phyloP scores from a whole-genome alignment of 1,284 basidiomycete species.

The Puccinia coronata region DNA sequence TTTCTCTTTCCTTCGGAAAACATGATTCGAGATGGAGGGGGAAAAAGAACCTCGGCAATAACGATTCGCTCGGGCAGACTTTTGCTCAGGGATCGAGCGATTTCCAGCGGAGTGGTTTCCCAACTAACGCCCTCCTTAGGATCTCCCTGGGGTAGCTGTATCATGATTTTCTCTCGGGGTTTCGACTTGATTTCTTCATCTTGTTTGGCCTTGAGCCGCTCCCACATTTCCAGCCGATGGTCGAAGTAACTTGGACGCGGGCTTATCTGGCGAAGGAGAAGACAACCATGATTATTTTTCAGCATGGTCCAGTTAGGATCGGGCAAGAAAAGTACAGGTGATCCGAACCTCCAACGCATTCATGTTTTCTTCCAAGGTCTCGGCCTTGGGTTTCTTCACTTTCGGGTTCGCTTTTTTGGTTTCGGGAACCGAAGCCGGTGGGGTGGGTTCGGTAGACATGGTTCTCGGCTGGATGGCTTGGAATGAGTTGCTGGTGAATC shows the following conservation, averaged over 20 bases:
- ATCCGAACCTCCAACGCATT: conserved; percentile 23
- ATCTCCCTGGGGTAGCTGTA: conserved; percentile 74
- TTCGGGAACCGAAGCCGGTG: conserved; percentile 3
- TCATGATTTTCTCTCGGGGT: conserved; percentile 58
- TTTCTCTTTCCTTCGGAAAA: neutral
- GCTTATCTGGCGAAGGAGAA: conserved; percentile 65
- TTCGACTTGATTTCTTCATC: conserved; percentile 70
- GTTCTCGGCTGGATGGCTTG: neutral
- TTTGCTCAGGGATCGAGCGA: conserved; percentile 84
- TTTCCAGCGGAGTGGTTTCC: conserved; percentile 93
- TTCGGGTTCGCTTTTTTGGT: conserved; percentile 4
- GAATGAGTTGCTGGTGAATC: neutral
- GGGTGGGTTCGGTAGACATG: conserved; percentile 18
- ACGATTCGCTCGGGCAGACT: conserved; percentile 85
- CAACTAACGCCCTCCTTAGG: conserved; percentile 80
- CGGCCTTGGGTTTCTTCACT: conserved; percentile 24
- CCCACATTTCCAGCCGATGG: conserved; percentile 85
- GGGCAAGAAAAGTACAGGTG: neutral
- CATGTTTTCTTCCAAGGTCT: conserved; percentile 16
- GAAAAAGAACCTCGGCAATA: conserved; percentile 75
- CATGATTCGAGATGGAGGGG: neutral
- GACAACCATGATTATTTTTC: neutral
- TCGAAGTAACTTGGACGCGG: conserved; percentile 85
- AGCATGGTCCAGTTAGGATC: neutral
- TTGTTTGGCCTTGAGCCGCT: conserved; percentile 82